Base-by-base conservation (phyloP, 768 basidiomycete species). In the Tubosaeta sp. region DNA sequence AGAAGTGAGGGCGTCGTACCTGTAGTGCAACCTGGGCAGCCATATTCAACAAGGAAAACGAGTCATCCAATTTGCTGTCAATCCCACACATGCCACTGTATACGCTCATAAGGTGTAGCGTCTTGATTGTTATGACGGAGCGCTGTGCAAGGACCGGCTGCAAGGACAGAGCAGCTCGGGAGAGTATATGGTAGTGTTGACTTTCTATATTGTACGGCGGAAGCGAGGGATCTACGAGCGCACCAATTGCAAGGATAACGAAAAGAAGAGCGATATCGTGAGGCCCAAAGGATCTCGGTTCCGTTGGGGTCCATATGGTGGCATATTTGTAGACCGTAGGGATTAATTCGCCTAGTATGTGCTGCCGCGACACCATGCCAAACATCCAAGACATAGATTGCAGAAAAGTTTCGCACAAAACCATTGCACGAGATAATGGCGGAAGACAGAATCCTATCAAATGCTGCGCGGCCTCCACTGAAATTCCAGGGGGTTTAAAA, bases 311-410 rank as follows among this genome's bases (percentile, higher is more conserved):
- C 18, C 34, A 32, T 19, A 13, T 36, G 19, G 19, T 12, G 14
- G 35, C 19, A 34, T 34, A 25, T 46, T 52, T 56, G 61, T 80
- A 79, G 25, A 80, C 61, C n/a, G 64, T 59, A 6, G 77, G 75
- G 38, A 79, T 74, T 35, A 80, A 69, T 48, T 75, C 73, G 39
- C 70, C 69, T 3, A 78, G 61, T 42, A 79, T 54, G 41, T 75
- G 69, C 41, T 71, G 71, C 10, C 76, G 73, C 43, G 76, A 74
- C 22, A 79, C 73, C 50, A 78, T 73, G 45, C 69, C 69, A 54
- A 76, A 75, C 72, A 77, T 76, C 77, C 77, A 79, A 14, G 77
- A 74, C 31, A 76, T 63, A 51, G 77, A 73, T 51, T 78, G 72
- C 21, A 77, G 54, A 53, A 78, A 78, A 1, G 70, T 75, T 36